Evolutionary conservation across 2,329 filamentous ascomycete species (phyloP).

Genomic region (Colletotrichum spaethianum): DNA sequence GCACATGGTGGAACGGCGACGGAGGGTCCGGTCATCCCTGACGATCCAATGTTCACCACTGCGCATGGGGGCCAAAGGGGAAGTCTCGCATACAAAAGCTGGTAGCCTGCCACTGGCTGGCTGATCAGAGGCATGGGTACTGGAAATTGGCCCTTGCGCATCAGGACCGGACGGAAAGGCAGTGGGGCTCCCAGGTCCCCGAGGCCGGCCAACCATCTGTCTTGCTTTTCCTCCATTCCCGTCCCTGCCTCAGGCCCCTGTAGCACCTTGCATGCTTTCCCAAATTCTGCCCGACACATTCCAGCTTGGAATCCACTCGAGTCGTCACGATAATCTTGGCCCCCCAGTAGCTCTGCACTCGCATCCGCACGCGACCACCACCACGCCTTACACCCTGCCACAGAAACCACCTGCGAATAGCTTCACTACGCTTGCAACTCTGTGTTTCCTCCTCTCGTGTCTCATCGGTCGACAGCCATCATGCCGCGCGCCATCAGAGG

Average conservation of each 20-base stretch:
- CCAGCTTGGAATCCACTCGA: not conserved
- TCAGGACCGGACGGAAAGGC: constrained; percentile 10
- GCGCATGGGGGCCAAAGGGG: not conserved
- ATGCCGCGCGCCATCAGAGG: constrained; percentile 73
- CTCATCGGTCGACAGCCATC: constrained; percentile 41
- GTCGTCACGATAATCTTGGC: not conserved
- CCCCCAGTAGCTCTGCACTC: not conserved
- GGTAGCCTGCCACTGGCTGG: not conserved
- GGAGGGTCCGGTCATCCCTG: not conserved
- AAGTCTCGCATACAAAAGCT: not conserved
- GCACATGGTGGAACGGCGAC: not conserved
- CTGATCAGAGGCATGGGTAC: not conserved
- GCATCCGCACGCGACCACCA: not conserved
- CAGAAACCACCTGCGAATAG: constrained; percentile 1
- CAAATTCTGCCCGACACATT: not conserved
- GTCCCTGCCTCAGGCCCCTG: constrained; percentile 5
- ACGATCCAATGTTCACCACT: not conserved
- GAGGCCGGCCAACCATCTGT: not conserved
- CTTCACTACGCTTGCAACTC: not conserved
- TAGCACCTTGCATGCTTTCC: not conserved
- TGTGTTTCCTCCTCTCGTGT: not conserved
- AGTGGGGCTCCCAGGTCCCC: not conserved
- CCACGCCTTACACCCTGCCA: not conserved
- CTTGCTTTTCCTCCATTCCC: not conserved
- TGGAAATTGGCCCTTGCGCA: constrained; percentile 24